Base-by-base conservation (phyloP, 331 rosid genomes). In the Rosa hybrid region DNA sequence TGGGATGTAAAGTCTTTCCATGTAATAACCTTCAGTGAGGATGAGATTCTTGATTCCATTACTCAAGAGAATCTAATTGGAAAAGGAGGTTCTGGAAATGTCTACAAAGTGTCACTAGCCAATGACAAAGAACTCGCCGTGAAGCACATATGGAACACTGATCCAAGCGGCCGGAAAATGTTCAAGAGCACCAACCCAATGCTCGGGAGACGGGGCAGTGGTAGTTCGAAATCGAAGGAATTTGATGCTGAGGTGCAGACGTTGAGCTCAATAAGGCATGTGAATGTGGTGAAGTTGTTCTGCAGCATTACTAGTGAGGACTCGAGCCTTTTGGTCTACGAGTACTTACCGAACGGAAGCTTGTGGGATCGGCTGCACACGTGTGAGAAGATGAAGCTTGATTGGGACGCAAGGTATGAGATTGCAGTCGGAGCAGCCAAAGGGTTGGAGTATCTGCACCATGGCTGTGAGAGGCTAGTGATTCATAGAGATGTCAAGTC, bases 1-100 rank as follows among this genome's bases (percentile, higher is more conserved):
- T 96, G 99, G 99, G 94, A 93, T 68, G 72, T 96, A 21, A 96
- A 93, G 74, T 89, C 98, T 1, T 96, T 89, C 92, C 99, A 93
- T 72, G 90, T 93, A 71, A 56, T 92, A 11, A 91, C 86, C 39
- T 96, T 96, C 84, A 86, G 91, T 0, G 97, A 91, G 82, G 92
- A 84, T 13, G 96, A 96, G 90, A 90, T 96, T 81, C 92, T 96
- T 4, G 94, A 91, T 88, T 90, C 97, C 78, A 83, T 96, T 7
- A 87, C 83, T 53, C 91, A 83, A 69, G 97, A 96, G 90, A 93
- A 96, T 91, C 85, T 89, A 0, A 89, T 96, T 13, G 98, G 99
- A 13, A 81, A 81, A 77, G 99, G 98, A 50, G 99, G 99, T 13
- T 96, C 97, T 0, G 99, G 99, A 60, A 90, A 90, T 41, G 98